These are phyloP conservation scores for Arabidopsis lyrata DNA, from an alignment of 441 rosid genomes.

Conservation along the genomic window DNA sequence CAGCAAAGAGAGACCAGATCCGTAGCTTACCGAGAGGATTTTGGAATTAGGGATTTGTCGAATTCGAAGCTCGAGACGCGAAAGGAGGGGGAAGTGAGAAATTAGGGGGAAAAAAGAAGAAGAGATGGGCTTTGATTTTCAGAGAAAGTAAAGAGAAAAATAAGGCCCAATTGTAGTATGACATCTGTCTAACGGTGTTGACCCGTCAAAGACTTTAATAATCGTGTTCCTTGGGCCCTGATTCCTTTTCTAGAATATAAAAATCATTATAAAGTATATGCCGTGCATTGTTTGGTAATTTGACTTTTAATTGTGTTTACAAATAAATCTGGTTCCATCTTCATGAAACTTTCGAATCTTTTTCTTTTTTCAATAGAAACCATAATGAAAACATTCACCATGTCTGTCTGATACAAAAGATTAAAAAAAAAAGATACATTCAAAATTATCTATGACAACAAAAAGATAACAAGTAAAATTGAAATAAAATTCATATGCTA, in stretches of 20 bases:
- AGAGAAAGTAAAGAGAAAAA: conserved; percentile 11
- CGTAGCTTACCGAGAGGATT: conserved; percentile 34
- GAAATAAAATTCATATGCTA: conserved; percentile 14
- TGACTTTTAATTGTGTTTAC: neutral
- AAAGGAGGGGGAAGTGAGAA: conserved; percentile 15
- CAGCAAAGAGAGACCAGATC: conserved; percentile 27
- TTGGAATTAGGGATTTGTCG: conserved; percentile 36
- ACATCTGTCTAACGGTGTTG: conserved; percentile 39
- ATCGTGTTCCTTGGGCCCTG: conserved; percentile 11
- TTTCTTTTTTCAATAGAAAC: neutral
- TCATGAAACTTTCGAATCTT: neutral
- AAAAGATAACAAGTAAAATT: neutral
- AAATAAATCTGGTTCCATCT: neutral
- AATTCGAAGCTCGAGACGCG: conserved; percentile 25
- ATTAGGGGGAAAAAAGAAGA: conserved; percentile 5
- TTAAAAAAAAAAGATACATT: neutral
- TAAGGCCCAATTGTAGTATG: conserved; percentile 10
- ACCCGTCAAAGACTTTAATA: conserved; percentile 30
- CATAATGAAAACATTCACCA: neutral
- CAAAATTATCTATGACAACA: conserved; percentile 19
- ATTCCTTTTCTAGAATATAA: neutral
- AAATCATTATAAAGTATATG: neutral
- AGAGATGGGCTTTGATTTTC: conserved; percentile 36
- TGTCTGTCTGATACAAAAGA: neutral
- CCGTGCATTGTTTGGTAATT: conserved; percentile 12